These are phyloP conservation scores for Spergularia bocconei DNA, from an alignment of 148 eudicot species.

Conservation along the genomic window DNA sequence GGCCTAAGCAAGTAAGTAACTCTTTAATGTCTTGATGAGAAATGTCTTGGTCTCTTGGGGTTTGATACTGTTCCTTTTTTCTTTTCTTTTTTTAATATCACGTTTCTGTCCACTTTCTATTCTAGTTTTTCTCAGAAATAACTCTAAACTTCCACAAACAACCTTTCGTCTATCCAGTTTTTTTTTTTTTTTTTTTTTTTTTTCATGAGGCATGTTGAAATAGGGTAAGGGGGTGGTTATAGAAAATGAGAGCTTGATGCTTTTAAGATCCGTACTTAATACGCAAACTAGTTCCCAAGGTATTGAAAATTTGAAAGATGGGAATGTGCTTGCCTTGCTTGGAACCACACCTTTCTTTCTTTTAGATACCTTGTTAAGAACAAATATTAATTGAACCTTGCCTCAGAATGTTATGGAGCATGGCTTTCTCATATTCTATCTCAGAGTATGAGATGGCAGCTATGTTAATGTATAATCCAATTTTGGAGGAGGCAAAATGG, in stretches of 20 bases:
- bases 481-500: background rate
- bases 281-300: background rate
- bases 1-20: slow-evolving; percentile 93
- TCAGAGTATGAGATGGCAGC: background rate
- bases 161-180: background rate
- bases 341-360: background rate
- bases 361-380: background rate
- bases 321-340: background rate
- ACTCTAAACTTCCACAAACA: background rate
- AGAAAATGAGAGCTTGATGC: background rate
- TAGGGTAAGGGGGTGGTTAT: background rate
- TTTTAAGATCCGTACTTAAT: background rate
- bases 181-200: background rate
- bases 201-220: background rate
- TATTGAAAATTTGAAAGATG: background rate
- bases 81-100: too few relatives aligned
- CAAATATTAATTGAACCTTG: background rate
- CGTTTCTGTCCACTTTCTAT: background rate
- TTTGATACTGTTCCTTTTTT: too few relatives aligned
- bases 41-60: background rate
- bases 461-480: background rate
- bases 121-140: background rate
- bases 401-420: background rate
- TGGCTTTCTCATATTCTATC: background rate
- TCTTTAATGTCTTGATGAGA: background rate